Percentiles rank a stretch among this genome's conserved stretches.
phyloP scores from a whole-genome alignment of 2,329 filamentous ascomycete genomes.

The Alternaria burnsii region DNA sequence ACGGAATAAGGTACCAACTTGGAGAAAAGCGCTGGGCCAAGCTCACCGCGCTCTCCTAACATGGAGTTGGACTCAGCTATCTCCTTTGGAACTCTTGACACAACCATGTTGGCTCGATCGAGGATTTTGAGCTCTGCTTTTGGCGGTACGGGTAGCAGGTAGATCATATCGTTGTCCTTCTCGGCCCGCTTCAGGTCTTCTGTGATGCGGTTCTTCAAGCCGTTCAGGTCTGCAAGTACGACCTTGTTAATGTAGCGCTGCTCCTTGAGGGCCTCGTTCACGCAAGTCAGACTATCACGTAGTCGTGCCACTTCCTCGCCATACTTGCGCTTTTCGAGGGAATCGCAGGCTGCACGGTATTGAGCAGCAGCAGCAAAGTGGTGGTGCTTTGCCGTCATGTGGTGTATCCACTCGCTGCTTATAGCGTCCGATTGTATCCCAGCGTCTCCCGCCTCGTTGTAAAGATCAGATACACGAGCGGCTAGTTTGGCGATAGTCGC shows the following conservation, averaged over 20 bases:
- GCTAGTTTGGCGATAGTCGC: slow-evolving; percentile 90
- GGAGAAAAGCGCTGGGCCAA: slow-evolving; percentile 85
- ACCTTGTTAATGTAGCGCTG: slow-evolving; percentile 80
- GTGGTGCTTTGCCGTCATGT: slow-evolving; percentile 95
- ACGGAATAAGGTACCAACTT: slow-evolving; percentile 96
- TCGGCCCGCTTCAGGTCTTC: slow-evolving; percentile 93
- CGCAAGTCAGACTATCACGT: slow-evolving; percentile 81
- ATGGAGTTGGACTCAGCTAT: slow-evolving; percentile 81
- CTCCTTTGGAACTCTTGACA: slow-evolving; percentile 79
- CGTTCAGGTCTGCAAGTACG: slow-evolving; percentile 82
- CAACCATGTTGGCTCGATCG: slow-evolving; percentile 88
- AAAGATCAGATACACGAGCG: slow-evolving; percentile 89
- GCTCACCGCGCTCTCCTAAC: slow-evolving; percentile 79
- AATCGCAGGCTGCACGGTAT: slow-evolving; percentile 88
- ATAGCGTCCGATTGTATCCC: slow-evolving; percentile 89
- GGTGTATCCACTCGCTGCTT: slow-evolving; percentile 95
- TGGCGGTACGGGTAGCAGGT: slow-evolving; percentile 83
- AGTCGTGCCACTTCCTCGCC: slow-evolving; percentile 93
- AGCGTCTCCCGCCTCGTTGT: slow-evolving; percentile 82
- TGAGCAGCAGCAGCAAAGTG: slow-evolving; percentile 97
- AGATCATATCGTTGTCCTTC: slow-evolving; percentile 96
- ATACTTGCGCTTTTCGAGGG: slow-evolving; percentile 90
- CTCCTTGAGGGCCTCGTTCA: slow-evolving; percentile 87
- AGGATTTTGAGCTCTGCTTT: slow-evolving; percentile 88
- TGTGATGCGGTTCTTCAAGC: slow-evolving; percentile 80